Evolutionary conservation across 345 rosid species (phyloP).

Genomic region (Euphorbia pulcherrima): DNA sequence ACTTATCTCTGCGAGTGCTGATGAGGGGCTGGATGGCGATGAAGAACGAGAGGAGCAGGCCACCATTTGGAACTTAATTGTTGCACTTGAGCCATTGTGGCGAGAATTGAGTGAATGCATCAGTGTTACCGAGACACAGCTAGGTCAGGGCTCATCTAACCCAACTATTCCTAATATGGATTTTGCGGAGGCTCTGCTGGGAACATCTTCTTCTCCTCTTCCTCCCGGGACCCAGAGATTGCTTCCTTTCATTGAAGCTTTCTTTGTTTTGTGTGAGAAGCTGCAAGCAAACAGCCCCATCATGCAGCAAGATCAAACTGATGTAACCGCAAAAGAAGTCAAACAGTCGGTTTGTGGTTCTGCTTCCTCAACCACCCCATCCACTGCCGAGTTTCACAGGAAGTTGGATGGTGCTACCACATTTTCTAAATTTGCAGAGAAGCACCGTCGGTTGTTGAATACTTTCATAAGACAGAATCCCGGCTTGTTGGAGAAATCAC

Average conservation of each 20-base stretch:
- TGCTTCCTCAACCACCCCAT: conserved; percentile 31
- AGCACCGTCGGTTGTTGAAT: conserved; percentile 86
- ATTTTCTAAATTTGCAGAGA: conserved; percentile 85
- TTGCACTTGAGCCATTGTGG: conserved; percentile 87
- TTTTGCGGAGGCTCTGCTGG: conserved; percentile 60
- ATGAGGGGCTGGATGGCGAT: conserved; percentile 36
- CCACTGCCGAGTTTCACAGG: conserved; percentile 54
- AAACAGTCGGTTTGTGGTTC: conserved; percentile 67
- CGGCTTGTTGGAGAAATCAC: conserved; percentile 77
- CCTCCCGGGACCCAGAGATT: conserved; percentile 94
- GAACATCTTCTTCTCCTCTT: conserved; percentile 66
- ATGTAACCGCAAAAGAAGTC: conserved; percentile 74
- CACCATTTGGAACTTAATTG: conserved; percentile 61
- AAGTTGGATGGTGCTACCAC: conserved; percentile 71
- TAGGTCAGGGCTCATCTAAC: conserved; percentile 54
- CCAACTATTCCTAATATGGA: conserved; percentile 37
- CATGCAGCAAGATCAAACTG: conserved; percentile 62
- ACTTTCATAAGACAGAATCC: conserved; percentile 91
- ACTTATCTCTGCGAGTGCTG: conserved; percentile 41
- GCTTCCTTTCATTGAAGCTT: conserved; percentile 90
- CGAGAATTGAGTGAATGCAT: conserved; percentile 87
- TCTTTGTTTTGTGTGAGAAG: conserved; percentile 91
- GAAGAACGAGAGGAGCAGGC: conserved; percentile 70
- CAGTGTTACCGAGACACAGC: conserved; percentile 75
- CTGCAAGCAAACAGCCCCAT: conserved; percentile 53